Evolutionary conservation across 2,329 filamentous ascomycete species (phyloP).

Genomic region (Aaosphaeria pasadenensis): DNA sequence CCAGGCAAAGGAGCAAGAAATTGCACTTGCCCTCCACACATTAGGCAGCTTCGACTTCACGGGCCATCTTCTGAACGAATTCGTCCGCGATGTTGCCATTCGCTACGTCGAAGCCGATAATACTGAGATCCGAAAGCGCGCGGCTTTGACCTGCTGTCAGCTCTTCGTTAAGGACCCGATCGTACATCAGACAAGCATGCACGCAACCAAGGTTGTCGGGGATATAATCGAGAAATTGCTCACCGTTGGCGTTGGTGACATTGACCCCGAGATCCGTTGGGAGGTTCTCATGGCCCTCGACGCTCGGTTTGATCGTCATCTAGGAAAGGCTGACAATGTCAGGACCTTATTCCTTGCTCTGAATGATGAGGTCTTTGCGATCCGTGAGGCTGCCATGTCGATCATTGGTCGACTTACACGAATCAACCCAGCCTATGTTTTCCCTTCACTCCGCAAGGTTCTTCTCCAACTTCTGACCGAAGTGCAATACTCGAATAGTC

Average conservation of each 20-base stretch:
- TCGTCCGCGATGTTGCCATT: constrained; percentile 95
- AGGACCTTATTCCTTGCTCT: constrained; percentile 91
- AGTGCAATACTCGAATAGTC: constrained; percentile 91
- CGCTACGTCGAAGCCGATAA: constrained; percentile 98
- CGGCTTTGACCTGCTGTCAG: constrained; percentile 95
- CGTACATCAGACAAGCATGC: constrained; percentile 94
- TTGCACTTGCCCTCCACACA: constrained; percentile 90
- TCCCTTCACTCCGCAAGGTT: constrained; percentile 90
- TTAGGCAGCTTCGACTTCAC: constrained; percentile 94
- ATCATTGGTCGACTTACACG: constrained; percentile 92
- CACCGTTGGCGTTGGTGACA: constrained; percentile 90
- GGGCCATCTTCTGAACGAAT: constrained; percentile 92
- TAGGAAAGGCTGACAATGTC: constrained; percentile 98
- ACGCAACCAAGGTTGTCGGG: constrained; percentile 93
- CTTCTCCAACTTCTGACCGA: constrained; percentile 95
- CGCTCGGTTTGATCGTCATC: constrained; percentile 88
- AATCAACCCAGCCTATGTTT: constrained; percentile 95
- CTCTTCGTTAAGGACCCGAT: constrained; percentile 96
- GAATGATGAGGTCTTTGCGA: constrained; percentile 90
- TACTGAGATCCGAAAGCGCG: constrained; percentile 86
- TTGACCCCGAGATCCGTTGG: constrained; percentile 78
- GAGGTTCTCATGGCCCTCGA: constrained; percentile 89
- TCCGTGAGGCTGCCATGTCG: constrained; percentile 90
- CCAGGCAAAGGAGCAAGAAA: constrained; percentile 76
- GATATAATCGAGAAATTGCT: constrained; percentile 97